Percentiles rank a stretch among this genome's conserved stretches.
Evolutionary conservation across 2,329 filamentous ascomycete species (phyloP).

Genomic region (Lecanicillium sp.): DNA sequence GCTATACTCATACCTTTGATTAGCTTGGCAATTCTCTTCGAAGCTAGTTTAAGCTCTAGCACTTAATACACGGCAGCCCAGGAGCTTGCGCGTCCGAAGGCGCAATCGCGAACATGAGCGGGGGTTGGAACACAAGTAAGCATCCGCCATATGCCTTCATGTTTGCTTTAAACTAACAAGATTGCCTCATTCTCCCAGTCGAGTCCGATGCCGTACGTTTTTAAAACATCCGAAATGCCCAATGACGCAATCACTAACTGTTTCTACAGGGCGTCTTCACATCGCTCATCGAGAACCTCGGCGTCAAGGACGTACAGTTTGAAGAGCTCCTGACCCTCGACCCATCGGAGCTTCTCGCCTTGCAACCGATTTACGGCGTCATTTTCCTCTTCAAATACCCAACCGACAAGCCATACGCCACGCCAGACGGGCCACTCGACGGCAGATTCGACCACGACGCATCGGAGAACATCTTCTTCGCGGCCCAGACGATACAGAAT

Average conservation of each 20-base stretch:
- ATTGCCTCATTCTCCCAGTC: slow-evolving; percentile 36
- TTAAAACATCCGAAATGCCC: too few species aligned
- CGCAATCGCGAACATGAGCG: slow-evolving; percentile 47
- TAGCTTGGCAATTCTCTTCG: too few species aligned
- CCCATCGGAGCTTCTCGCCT: slow-evolving; percentile 59
- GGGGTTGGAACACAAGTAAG: slow-evolving; percentile 88
- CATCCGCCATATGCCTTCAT: slow-evolving; percentile 11
- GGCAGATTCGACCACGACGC: slow-evolving; percentile 73
- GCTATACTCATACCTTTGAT: too few species aligned
- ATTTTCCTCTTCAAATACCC: slow-evolving; percentile 98
- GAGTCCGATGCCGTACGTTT: slow-evolving; percentile 83
- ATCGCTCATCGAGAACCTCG: slow-evolving; percentile 83
- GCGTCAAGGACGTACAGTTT: slow-evolving; percentile 90
- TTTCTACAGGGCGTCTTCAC: slow-evolving; percentile 78
- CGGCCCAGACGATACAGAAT: slow-evolving; percentile 95
- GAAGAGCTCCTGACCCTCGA: slow-evolving; percentile 93
- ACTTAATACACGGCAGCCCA: not conserved
- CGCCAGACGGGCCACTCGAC: slow-evolving; percentile 61
- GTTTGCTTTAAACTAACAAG: too few species aligned
- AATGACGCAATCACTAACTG: slow-evolving; percentile 8
- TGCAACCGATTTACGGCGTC: slow-evolving; percentile 82
- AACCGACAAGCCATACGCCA: slow-evolving; percentile 56
- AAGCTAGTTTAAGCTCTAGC: too few species aligned
- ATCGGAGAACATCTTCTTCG: slow-evolving; percentile 79
- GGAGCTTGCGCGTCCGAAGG: not conserved